These are phyloP conservation scores for Chytriomyces confervae DNA, from an alignment of 192 early-diverging fungal species.

Conservation along the genomic window DNA sequence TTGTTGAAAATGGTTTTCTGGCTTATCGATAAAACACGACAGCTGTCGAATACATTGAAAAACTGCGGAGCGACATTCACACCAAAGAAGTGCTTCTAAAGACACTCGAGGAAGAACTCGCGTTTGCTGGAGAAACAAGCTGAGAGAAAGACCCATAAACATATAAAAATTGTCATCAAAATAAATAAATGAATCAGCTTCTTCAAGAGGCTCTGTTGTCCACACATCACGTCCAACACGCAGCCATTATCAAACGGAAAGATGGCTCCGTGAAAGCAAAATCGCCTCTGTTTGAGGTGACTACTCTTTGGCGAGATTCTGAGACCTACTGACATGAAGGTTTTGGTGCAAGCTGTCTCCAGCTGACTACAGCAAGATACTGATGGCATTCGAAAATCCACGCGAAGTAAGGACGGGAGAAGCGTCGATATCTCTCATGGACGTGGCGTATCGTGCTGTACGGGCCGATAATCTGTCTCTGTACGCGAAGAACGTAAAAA, in stretches of 20 bases:
- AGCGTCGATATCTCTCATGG: constrained; percentile 49
- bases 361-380: constrained; percentile 46
- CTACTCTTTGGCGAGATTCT: too few relatives aligned
- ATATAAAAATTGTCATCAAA: background rate
- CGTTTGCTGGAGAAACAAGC: too few relatives aligned
- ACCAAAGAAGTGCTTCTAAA: too few relatives aligned
- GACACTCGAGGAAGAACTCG: too few relatives aligned
- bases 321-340: constrained; percentile 3
- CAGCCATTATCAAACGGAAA: constrained; percentile 58
- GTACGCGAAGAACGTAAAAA: constrained; percentile 58
- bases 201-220: constrained; percentile 58
- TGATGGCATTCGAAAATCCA: constrained; percentile 53
- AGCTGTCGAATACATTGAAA: too few relatives aligned
- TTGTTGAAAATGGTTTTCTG: too few relatives aligned
- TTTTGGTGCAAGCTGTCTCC: constrained; percentile 38
- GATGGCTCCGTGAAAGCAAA: constrained; percentile 61
- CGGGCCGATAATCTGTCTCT: constrained; percentile 54
- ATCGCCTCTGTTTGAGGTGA: constrained; percentile 51
- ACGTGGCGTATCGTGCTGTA: constrained; percentile 50
- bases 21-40: too few relatives aligned
- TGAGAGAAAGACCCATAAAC: too few relatives aligned
- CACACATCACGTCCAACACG: constrained; percentile 54
- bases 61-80: too few relatives aligned
- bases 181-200: constrained; percentile 51
- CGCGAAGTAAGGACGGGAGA: constrained; percentile 53